Evolutionary conservation across 2,329 filamentous ascomycete species (phyloP).

Genomic region (Hypomyces rosellus): DNA sequence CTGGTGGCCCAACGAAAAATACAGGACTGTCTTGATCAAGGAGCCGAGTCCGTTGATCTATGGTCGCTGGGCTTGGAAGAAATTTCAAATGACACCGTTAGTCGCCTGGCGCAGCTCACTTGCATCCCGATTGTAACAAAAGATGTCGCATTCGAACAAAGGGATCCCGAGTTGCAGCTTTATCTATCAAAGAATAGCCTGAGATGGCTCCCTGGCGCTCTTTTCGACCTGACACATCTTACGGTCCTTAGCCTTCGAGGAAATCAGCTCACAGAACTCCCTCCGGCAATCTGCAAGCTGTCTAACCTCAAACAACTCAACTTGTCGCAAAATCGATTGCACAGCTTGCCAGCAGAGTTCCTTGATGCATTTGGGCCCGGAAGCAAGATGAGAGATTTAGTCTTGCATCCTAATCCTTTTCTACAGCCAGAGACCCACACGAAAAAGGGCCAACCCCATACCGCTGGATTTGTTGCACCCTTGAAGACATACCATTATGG

Average conservation of each 20-base stretch:
- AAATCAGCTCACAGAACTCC: constrained; percentile 56
- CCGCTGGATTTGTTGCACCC: not conserved
- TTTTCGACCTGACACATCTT: constrained; percentile 57
- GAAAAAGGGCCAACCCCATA: constrained; percentile 4
- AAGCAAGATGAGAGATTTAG: constrained; percentile 44
- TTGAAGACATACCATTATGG: not conserved
- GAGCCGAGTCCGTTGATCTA: constrained; percentile 54
- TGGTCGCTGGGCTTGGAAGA: constrained; percentile 49
- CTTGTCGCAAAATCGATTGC: constrained; percentile 56
- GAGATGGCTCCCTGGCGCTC: constrained; percentile 46
- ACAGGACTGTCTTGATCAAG: constrained; percentile 49
- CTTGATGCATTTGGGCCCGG: constrained; percentile 45
- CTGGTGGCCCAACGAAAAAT: constrained; percentile 40
- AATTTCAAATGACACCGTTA: constrained; percentile 51
- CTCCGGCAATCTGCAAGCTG: constrained; percentile 52
- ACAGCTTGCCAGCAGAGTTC: constrained; percentile 56
- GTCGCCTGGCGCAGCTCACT: constrained; percentile 48
- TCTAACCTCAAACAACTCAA: constrained; percentile 57
- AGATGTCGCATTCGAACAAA: constrained; percentile 53
- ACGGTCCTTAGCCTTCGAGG: constrained; percentile 60
- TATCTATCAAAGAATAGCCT: constrained; percentile 57
- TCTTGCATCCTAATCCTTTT: constrained; percentile 58
- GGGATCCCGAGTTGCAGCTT: constrained; percentile 54
- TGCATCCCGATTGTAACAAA: constrained; percentile 48
- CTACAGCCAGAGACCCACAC: constrained; percentile 31